Conservation (phyloP, 1,139 yeast genomes). For the Yamadazyma triangularis region DNA sequence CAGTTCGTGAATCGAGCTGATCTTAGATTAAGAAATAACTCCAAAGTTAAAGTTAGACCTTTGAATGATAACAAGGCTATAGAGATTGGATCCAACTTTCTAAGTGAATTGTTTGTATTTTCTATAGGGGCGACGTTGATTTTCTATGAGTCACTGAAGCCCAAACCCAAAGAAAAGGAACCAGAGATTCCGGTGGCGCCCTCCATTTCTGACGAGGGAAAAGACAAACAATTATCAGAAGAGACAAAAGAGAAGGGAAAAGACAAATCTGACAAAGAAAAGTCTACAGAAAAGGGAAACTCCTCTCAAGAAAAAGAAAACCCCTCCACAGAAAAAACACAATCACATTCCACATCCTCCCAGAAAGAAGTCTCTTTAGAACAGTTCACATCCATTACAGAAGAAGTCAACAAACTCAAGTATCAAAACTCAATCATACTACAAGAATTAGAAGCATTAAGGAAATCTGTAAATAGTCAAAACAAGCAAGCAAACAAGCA, state of each 20-base stretch:
- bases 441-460: conserved; percentile 8
- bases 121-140: conserved; percentile 76
- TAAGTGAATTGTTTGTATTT: conserved; percentile 75
- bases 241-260: not conserved
- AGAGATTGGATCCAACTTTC: conserved; percentile 75
- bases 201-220: too few relatives aligned
- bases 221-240: too few relatives aligned
- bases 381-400: not conserved
- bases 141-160: conserved; percentile 67
- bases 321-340: not conserved
- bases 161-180: conserved; percentile 38
- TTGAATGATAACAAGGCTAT: conserved; percentile 81
- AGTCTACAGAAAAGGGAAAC: not conserved
- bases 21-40: conserved; percentile 58
- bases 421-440: conserved; percentile 9
- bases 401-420: conserved; percentile 6
- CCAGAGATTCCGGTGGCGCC: too few relatives aligned
- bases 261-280: too few relatives aligned
- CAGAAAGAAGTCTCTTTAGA: not conserved
- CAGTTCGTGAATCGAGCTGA: conserved; percentile 72
- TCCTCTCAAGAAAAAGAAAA: too few relatives aligned
- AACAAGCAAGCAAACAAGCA: too few relatives aligned
- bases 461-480: conserved; percentile 1
- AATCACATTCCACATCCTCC: not conserved
- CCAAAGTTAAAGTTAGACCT: conserved; percentile 60